phyloP scores from a whole-genome alignment of 495 filamentous ascomycete genomes.

The Xylaria castorea region DNA sequence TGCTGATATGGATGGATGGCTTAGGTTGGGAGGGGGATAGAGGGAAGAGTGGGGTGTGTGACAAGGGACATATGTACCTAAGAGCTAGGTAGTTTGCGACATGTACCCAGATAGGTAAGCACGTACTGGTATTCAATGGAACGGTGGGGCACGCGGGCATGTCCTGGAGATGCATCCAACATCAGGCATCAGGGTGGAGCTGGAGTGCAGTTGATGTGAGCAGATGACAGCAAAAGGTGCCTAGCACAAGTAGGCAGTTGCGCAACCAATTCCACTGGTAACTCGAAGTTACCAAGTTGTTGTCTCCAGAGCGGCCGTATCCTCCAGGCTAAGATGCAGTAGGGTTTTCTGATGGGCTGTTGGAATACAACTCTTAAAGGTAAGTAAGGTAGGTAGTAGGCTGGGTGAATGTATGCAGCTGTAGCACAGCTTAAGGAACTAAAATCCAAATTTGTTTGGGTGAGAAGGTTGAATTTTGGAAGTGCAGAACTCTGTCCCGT shows the following conservation, averaged over 20 bases:
- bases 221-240: conserved; percentile 1
- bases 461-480: not conserved
- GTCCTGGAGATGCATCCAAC: not conserved
- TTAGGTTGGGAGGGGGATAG: not conserved
- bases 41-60: not conserved
- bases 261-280: not conserved
- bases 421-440: not conserved
- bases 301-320: not conserved
- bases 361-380: not conserved
- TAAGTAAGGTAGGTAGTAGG: not conserved
- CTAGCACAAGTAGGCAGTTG: not conserved
- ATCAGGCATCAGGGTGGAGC: not conserved
- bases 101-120: not conserved
- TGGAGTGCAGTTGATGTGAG: not conserved
- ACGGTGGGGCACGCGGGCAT: conserved; percentile 11
- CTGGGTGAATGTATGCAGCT: not conserved
- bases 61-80: not conserved
- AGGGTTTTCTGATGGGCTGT: not conserved
- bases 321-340: not conserved
- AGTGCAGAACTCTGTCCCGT: not conserved
- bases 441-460: not conserved
- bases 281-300: not conserved
- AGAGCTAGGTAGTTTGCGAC: not conserved
- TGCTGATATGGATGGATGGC: not conserved
- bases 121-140: not conserved